phyloP scores from a whole-genome alignment of 140 eudicot genomes.

The Cichorium intybus region DNA sequence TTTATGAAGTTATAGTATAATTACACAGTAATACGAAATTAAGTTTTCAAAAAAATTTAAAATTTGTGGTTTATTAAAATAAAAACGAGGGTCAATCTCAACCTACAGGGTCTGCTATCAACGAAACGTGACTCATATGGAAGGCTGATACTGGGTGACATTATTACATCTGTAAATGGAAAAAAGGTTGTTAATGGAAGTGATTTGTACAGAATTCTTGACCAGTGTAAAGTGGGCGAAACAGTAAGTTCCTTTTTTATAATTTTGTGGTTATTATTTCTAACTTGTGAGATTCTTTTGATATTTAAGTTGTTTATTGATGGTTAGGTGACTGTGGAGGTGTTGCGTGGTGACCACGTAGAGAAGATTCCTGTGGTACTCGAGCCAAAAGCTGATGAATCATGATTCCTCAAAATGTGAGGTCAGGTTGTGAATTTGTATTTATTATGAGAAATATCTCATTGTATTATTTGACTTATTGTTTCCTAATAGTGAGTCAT shows the following conservation, averaged over 20 bases:
- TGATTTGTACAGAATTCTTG: slow-evolving; percentile 91
- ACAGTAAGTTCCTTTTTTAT: slow-evolving; percentile 39
- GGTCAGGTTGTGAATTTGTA: slow-evolving; percentile 41
- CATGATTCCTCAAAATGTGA: slow-evolving; percentile 35
- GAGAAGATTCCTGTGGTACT: slow-evolving; percentile 90
- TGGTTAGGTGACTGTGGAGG: slow-evolving; percentile 80
- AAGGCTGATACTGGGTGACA: slow-evolving; percentile 76
- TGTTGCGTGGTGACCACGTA: slow-evolving; percentile 86
- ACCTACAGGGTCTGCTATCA: slow-evolving; percentile 67
- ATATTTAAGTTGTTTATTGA: slow-evolving; percentile 1
- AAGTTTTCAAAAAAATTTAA: too few species aligned
- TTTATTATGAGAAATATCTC: slow-evolving; percentile 25
- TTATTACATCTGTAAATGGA: slow-evolving; percentile 87
- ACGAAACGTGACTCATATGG: slow-evolving; percentile 91
- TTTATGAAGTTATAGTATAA: background rate
- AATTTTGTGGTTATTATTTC: background rate
- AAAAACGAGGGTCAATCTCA: too few species aligned
- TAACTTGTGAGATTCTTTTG: background rate
- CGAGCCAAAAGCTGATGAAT: slow-evolving; percentile 89
- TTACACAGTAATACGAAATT: background rate
- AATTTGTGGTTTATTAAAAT: too few species aligned
- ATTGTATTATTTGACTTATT: slow-evolving; percentile 29
- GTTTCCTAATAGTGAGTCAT: slow-evolving; percentile 24
- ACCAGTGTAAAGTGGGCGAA: slow-evolving; percentile 92
- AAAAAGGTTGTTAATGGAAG: slow-evolving; percentile 74